A percentile compares a stretch with the other conserved stretches of the same genome.
Conservation (phyloP, 106 monocot species). For the Cymbidium sinense region DNA sequence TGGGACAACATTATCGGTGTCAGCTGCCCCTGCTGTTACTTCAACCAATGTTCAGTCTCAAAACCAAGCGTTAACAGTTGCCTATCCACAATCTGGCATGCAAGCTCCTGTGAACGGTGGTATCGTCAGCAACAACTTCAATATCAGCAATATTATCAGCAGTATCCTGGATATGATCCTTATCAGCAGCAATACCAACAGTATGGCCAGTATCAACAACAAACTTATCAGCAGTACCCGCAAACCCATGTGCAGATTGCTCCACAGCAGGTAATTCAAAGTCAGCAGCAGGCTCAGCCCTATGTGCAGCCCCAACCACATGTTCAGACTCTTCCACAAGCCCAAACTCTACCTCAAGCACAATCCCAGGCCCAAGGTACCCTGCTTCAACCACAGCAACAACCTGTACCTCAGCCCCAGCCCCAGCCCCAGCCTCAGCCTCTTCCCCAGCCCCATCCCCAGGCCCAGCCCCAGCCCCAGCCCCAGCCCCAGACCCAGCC, state of each 20-base stretch:
- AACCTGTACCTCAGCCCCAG: slow-evolving; percentile 4
- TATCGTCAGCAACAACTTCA: slow-evolving; percentile 79
- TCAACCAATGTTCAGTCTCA: slow-evolving; percentile 19
- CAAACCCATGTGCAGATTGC: slow-evolving; percentile 19
- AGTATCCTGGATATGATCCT: slow-evolving; percentile 81
- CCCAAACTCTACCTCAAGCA: slow-evolving; percentile 15
- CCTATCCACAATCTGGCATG: slow-evolving; percentile 25
- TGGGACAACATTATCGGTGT: slow-evolving; percentile 6
- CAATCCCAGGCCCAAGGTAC: slow-evolving; percentile 7
- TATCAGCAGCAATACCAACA: slow-evolving; percentile 89
- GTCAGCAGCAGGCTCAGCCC: slow-evolving; percentile 21
- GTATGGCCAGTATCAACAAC: slow-evolving; percentile 75
- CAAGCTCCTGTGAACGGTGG: slow-evolving; percentile 68
- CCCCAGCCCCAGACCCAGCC: slow-evolving; percentile 23
- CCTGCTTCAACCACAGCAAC: slow-evolving; percentile 19
- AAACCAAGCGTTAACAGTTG: slow-evolving; percentile 15
- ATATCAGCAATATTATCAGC: slow-evolving; percentile 91
- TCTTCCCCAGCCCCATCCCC: not conserved
- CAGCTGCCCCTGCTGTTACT: slow-evolving; percentile 11
- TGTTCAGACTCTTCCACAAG: slow-evolving; percentile 9
- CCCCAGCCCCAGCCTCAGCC: slow-evolving; percentile 14
- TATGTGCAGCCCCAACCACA: slow-evolving; percentile 25
- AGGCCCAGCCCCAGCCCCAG: slow-evolving; percentile 13
- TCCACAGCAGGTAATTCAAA: slow-evolving; percentile 18
- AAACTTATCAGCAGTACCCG: slow-evolving; percentile 49